Evolutionary conservation across 2,329 filamentous ascomycete genomes (phyloP).

Genomic region (Bipolaris sorokiniana): DNA sequence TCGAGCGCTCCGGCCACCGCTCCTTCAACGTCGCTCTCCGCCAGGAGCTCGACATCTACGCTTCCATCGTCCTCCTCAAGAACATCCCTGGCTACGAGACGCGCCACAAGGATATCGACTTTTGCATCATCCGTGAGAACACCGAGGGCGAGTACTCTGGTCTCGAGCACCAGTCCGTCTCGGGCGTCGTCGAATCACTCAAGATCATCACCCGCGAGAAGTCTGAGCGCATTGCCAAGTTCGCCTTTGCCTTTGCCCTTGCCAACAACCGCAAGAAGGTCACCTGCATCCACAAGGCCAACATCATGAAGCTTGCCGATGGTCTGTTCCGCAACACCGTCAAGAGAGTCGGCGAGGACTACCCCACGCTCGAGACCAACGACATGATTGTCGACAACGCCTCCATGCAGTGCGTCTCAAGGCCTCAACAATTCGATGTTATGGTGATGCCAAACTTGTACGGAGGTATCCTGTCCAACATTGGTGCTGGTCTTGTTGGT

Average conservation of each 20-base stretch:
- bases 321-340: slow-evolving; percentile 98
- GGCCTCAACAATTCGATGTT: slow-evolving; percentile 97
- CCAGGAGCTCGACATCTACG: slow-evolving; percentile 99
- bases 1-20: slow-evolving; percentile 95
- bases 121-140: slow-evolving; percentile 99
- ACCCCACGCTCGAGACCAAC: slow-evolving; percentile 92
- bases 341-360: slow-evolving; percentile 90
- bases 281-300: slow-evolving; percentile 99
- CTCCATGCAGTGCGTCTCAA: slow-evolving; percentile 97
- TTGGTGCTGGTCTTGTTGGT: slow-evolving; percentile 94
- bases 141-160: slow-evolving; percentile 99
- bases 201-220: slow-evolving; percentile 99
- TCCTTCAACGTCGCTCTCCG: slow-evolving; percentile 99
- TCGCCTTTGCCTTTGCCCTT: slow-evolving; percentile 95
- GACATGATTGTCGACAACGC: slow-evolving; percentile 99
- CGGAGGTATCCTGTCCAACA: slow-evolving; percentile 98
- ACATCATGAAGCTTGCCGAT: slow-evolving; percentile 99
- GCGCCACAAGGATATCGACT: slow-evolving; percentile 94
- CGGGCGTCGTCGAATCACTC: slow-evolving; percentile 95
- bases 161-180: slow-evolving; percentile 96
- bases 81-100: slow-evolving; percentile 99
- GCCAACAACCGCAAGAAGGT: slow-evolving; percentile 99
- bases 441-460: slow-evolving; percentile 99
- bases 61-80: slow-evolving; percentile 97
- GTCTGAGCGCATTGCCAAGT: slow-evolving; percentile 98